A percentile compares a stretch with the other conserved stretches of the same genome.
These are phyloP conservation scores for Dothideomycetidae sp. DNA, from an alignment of 2,329 filamentous ascomycete species.

Conservation along the genomic window DNA sequence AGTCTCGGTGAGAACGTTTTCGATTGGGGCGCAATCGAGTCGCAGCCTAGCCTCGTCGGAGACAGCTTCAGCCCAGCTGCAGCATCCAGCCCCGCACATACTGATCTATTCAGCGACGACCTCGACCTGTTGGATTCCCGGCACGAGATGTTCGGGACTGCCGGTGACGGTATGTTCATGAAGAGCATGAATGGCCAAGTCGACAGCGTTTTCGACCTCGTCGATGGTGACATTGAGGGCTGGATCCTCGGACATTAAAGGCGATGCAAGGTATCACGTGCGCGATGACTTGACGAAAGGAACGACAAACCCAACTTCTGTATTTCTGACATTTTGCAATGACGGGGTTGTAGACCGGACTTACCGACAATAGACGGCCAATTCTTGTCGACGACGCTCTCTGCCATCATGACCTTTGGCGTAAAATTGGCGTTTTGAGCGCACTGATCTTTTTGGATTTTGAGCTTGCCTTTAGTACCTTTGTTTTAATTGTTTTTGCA, in stretches of 20 bases:
- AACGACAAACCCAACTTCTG: too few species aligned
- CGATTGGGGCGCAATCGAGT: slow-evolving; percentile 11
- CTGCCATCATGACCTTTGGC: not conserved
- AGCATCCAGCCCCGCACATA: slow-evolving; percentile 4
- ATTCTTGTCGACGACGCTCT: not conserved
- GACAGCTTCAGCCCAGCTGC: slow-evolving; percentile 9
- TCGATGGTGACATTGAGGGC: not conserved
- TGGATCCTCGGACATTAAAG: not conserved
- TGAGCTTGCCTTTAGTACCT: not conserved
- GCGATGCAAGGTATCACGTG: not conserved
- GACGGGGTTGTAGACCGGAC: too few species aligned
- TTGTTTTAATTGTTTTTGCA: not conserved
- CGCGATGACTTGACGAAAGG: not conserved
- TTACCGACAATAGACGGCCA: not conserved
- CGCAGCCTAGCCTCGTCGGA: slow-evolving; percentile 10
- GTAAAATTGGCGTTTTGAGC: not conserved
- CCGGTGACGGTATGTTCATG: not conserved
- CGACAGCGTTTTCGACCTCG: not conserved
- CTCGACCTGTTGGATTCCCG: slow-evolving; percentile 2
- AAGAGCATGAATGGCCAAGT: not conserved
- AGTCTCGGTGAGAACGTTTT: slow-evolving; percentile 8
- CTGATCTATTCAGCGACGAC: slow-evolving; percentile 7
- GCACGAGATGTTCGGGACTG: not conserved
- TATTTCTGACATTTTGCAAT: too few species aligned
- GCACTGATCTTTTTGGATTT: not conserved